Conservation (phyloP, 352 stramenopile species). For the Phytophthora ramorum region DNA sequence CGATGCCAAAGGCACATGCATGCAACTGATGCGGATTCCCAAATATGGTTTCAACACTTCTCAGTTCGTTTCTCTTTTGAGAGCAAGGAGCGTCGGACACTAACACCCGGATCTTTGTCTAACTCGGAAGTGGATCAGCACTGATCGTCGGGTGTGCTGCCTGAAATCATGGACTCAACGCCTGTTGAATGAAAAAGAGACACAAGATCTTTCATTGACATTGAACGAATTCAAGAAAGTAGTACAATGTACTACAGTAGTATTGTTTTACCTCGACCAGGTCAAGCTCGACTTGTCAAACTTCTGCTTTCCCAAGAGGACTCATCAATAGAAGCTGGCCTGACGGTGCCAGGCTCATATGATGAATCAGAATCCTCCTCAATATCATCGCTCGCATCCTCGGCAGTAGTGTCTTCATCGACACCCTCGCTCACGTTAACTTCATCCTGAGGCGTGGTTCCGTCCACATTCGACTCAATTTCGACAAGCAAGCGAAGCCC, state of each 20-base stretch:
- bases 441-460: not conserved
- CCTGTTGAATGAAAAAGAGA: too few species aligned
- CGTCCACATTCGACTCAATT: conserved; percentile 5
- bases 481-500: conserved; percentile 2
- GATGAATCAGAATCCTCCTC: not conserved
- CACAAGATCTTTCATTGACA: too few species aligned
- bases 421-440: conserved; percentile 2
- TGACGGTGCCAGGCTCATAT: conserved; percentile 19
- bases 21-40: conserved; percentile 4
- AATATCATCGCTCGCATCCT: conserved; percentile 7
- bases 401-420: not conserved
- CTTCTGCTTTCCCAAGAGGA: not conserved
- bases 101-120: too few species aligned
- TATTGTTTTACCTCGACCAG: conserved; percentile 25
- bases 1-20: not conserved
- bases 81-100: too few species aligned
- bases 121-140: too few species aligned
- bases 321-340: conserved; percentile 8
- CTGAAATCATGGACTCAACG: too few species aligned
- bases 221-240: not conserved
- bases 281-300: conserved; percentile 25
- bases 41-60: not conserved
- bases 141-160: too few species aligned
- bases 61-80: not conserved
- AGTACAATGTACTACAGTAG: not conserved